Evolutionary conservation across 306 rosid genomes (phyloP), one percentile per base, ranked within the genome.

Genomic region (Castanea crenata): DNA sequence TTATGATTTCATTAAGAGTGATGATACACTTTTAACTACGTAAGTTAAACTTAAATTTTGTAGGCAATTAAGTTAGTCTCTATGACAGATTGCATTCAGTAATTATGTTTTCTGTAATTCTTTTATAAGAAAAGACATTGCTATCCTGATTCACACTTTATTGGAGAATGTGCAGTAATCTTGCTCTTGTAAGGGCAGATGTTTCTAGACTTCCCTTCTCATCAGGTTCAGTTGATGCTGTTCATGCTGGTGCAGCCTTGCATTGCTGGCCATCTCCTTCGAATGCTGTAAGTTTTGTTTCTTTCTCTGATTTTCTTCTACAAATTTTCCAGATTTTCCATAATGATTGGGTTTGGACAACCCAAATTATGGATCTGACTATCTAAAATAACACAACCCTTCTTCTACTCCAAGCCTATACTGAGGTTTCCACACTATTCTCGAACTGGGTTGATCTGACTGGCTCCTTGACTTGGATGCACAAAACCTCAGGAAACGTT

Each of bases 191-290:
- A 78, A 91, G 99, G 82, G 99, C 98, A 73, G 99, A 95, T 82
- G 91, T 95, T 68, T 89, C 98, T 38, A 88, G 99, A 89, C 99
- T 95, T 79, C 97, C 98, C 44, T 95, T 95, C 73, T 27, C 92
- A 62, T 89, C 98, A 27, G 93, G 96, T 69, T 95, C 96, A 7
- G 89, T 91, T 35, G 94, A 90, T 77, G 99, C 98, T 77, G 95
- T 95, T 83, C 99, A 95, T 76, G 99, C 99, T 8, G 98, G 96
- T 51, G 99, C 99, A 1, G 98, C 98, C 67, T 80, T 93, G 87
- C 98, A 93, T 82, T 95, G 98, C 80, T 95, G 99, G 99, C 91
- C 98, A 74, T 93, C 97, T 88, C 94, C 99, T 79, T 87, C 98
- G 54, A 93, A 91, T 83, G 98, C 97, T 76, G 99, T 92, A 87